These are phyloP conservation scores for Acmispon strigosus DNA, from an alignment of 306 rosid species.

Conservation along the genomic window DNA sequence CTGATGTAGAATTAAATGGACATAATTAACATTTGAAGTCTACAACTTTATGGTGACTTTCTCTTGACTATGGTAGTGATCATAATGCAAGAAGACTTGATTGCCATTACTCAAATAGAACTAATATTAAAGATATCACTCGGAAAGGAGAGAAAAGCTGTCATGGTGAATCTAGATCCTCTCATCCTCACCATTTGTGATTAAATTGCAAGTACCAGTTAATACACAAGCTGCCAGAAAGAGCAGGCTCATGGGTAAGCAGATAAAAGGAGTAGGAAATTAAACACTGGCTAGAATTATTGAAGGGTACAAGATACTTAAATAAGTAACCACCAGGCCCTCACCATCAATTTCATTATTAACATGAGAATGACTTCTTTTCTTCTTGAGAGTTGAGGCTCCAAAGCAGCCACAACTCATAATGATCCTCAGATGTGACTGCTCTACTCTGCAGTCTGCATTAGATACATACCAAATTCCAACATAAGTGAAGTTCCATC, in stretches of 20 bases:
- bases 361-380: constrained; percentile 29
- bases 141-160: background rate
- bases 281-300: background rate
- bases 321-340: constrained; percentile 6
- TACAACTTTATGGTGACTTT: background rate
- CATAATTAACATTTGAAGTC: background rate
- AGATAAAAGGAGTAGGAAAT: background rate
- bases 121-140: too few relatives aligned
- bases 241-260: background rate
- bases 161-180: background rate
- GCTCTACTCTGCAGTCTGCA: constrained; percentile 25
- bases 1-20: background rate
- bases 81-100: background rate
- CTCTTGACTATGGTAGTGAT: background rate
- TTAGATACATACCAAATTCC: constrained; percentile 8
- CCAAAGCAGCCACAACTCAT: constrained; percentile 95
- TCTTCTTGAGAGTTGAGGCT: constrained; percentile 34
- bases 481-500: constrained; percentile 18
- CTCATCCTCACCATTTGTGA: background rate
- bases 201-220: background rate
- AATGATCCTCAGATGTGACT: constrained; percentile 16
- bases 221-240: background rate
- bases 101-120: too few relatives aligned
- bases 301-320: constrained; percentile 5
- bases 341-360: constrained; percentile 54